These are phyloP conservation scores for Tolypocladium capitatum DNA, from an alignment of 2,329 filamentous ascomycete genomes.

Conservation along the genomic window DNA sequence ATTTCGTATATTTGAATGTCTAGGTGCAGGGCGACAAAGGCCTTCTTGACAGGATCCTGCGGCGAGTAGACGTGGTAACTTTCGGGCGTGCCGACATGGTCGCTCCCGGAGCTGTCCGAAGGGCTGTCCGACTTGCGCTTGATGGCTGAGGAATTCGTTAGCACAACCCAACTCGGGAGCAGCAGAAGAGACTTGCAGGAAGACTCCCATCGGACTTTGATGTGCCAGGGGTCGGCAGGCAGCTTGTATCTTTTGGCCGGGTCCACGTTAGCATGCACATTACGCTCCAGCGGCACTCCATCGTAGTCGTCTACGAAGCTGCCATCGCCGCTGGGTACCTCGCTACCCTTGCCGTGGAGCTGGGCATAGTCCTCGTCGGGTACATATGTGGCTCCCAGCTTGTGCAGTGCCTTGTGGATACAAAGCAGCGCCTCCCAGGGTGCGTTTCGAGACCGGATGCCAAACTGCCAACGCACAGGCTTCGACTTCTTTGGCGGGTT, in stretches of 20 bases:
- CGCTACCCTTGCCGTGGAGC: constrained; percentile 28
- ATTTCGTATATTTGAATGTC: constrained; percentile 95
- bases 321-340: constrained; percentile 20
- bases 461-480: constrained; percentile 93
- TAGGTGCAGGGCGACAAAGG: constrained; percentile 83
- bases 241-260: constrained; percentile 58
- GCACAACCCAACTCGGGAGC: not conserved
- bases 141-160: constrained; percentile 3
- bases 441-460: constrained; percentile 85
- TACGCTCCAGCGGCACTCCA: constrained; percentile 18
- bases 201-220: constrained; percentile 79
- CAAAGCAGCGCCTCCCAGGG: constrained; percentile 90
- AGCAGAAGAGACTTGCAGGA: constrained; percentile 47
- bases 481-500: constrained; percentile 57
- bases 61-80: constrained; percentile 25
- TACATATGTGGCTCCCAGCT: constrained; percentile 83
- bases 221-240: constrained; percentile 91
- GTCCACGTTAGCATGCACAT: constrained; percentile 31
- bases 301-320: constrained; percentile 28
- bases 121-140: constrained; percentile 1
- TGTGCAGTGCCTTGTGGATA: constrained; percentile 82
- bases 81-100: constrained; percentile 14
- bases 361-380: constrained; percentile 46
- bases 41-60: constrained; percentile 30
- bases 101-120: constrained; percentile 5